Evolutionary conservation across 805 yeast genomes (phyloP), one percentile per base, ranked within the genome.

Genomic region (Yamadazyma sp.): DNA sequence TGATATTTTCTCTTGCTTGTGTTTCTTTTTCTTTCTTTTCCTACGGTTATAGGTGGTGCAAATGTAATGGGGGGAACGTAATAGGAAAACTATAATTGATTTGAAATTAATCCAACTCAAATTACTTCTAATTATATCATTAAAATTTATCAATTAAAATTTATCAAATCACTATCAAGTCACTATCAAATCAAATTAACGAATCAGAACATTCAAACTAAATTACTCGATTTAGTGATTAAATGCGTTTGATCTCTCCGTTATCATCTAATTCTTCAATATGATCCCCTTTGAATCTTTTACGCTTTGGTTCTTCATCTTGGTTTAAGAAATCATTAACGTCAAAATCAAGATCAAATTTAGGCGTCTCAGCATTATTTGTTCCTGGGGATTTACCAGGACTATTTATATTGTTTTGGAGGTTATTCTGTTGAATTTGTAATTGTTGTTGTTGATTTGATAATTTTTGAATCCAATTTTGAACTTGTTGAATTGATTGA

Each of bases 401-500:
- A 23, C 12, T 7, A 7, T 10, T 9, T 16, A 48, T 48, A 16
- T 48, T 45, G 30, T 44, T 19, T 21, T 36, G 43, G 9, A 38
- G 35, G 19, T 36, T 27, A 12, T 36, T 29, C 25, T 40, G 48
- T 31, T 40, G 48, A 30, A 41, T 38, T 27, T 50, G 49, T n/a
- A 39, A 44, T 4, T 43, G 41, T 28, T 50, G 55, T 18, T 51
- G 56, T 31, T 51, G 58, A 14, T 42, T 39, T 3, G 55, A 53
- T 24, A 68, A 43, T 39, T 54, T 65, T 35, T 62, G 71, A 30
- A 75, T 65, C 79, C 79, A 75, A 40, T 76, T 80, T 49, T 73
- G 76, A 1, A 73, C 76, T 48, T 75, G 79, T 50, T 65, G 74
- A 35, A 76, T 62, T 3, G 77, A 68, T 41, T 66, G 70, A 9